Conservation (phyloP, 2,329 filamentous ascomycete genomes). For the Epichloe aotearoae region DNA sequence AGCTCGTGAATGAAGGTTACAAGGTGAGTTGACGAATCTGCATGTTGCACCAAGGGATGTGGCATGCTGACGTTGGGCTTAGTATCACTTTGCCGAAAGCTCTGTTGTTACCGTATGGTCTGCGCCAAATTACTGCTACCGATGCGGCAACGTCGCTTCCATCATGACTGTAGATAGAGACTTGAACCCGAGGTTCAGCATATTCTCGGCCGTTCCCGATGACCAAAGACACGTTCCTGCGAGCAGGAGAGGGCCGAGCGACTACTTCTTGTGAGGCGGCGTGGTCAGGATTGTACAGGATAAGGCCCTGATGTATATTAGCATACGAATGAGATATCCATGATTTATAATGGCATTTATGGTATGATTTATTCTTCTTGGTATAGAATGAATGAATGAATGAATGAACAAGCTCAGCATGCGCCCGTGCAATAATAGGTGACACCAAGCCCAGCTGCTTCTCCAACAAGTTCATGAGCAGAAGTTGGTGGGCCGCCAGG, state of each 20-base stretch:
- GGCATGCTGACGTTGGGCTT: neutral
- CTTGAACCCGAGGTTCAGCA: conserved; percentile 81
- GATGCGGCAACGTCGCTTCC: conserved; percentile 92
- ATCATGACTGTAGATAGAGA: conserved; percentile 87
- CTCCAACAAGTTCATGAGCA: too few relatives aligned
- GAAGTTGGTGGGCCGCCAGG: too few relatives aligned
- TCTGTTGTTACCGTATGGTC: conserved; percentile 98
- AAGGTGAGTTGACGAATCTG: conserved; percentile 44
- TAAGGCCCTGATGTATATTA: conserved; percentile 26
- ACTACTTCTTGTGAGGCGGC: conserved; percentile 51
- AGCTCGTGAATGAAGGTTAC: conserved; percentile 95
- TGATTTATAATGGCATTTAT: conserved; percentile 13
- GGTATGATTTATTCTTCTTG: neutral
- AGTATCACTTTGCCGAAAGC: conserved; percentile 91
- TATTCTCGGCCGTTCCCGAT: conserved; percentile 81
- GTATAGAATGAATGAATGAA: too few relatives aligned
- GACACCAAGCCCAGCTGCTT: too few relatives aligned
- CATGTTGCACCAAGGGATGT: neutral
- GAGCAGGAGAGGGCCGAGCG: conserved; percentile 51
- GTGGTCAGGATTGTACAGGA: conserved; percentile 13
- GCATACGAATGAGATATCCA: conserved; percentile 29
- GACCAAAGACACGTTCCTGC: conserved; percentile 69
- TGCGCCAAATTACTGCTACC: conserved; percentile 88
- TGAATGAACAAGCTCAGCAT: too few relatives aligned
- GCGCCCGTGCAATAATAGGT: too few relatives aligned